Evolutionary conservation across 148 eudicot genomes (phyloP).

Genomic region (Vaccinium corymbosum): DNA sequence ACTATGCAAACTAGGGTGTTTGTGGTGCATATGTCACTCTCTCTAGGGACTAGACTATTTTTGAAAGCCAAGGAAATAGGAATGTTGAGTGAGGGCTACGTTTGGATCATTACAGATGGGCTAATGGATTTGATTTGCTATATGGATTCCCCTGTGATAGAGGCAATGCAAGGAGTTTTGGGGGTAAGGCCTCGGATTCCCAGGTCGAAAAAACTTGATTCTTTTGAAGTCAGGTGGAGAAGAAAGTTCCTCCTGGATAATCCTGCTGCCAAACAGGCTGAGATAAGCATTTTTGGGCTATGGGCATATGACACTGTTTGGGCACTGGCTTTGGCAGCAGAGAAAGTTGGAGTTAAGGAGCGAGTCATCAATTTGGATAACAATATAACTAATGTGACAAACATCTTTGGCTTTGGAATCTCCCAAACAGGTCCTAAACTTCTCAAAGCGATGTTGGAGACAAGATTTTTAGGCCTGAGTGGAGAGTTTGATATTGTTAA

Average conservation of each 20-base stretch:
- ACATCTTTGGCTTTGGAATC: not conserved
- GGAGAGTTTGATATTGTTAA: slow-evolving; percentile 5
- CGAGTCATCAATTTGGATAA: not conserved
- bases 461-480: slow-evolving; percentile 7
- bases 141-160: not conserved
- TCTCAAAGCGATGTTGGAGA: slow-evolving; percentile 6
- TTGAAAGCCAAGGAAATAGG: slow-evolving; percentile 10
- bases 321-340: slow-evolving; percentile 13
- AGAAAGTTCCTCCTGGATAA: not conserved
- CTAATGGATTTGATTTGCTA: slow-evolving; percentile 15
- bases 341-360: slow-evolving; percentile 11
- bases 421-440: slow-evolving; percentile 15
- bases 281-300: not conserved
- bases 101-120: slow-evolving; percentile 29
- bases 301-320: slow-evolving; percentile 16
- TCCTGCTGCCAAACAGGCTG: not conserved
- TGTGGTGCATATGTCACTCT: slow-evolving; percentile 27
- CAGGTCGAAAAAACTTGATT: not conserved
- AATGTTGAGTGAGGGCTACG: slow-evolving; percentile 25
- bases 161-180: slow-evolving; percentile 12
- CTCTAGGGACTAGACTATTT: slow-evolving; percentile 26
- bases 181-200: slow-evolving; percentile 9
- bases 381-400: not conserved
- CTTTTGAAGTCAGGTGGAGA: slow-evolving; percentile 15
- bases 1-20: slow-evolving; percentile 27